Conservation (phyloP, 2,329 filamentous ascomycete genomes). For the Cadophora sp. region DNA sequence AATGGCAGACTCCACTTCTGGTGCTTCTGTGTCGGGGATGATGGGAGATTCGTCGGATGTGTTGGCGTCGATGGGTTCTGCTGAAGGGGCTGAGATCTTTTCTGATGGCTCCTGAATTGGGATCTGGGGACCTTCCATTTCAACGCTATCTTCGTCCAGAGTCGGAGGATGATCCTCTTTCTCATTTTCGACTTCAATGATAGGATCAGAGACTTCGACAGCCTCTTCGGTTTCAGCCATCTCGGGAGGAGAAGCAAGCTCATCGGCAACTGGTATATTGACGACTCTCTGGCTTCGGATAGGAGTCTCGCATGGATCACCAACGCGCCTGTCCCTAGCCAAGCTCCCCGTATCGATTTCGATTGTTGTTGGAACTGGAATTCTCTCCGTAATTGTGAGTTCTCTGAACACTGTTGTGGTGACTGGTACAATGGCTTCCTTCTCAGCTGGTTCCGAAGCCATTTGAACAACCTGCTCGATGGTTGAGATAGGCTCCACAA, state of each 20-base stretch:
- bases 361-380: conserved; percentile 15
- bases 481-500: neutral
- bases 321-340: too few species aligned
- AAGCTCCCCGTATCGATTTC: too few species aligned
- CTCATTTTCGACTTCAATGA: neutral
- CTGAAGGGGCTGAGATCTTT: neutral
- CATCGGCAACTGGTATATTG: neutral
- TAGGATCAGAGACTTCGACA: neutral
- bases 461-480: conserved; percentile 8
- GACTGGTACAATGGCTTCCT: conserved; percentile 9
- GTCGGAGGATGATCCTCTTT: neutral
- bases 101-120: neutral
- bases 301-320: neutral
- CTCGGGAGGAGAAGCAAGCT: neutral
- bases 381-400: conserved; percentile 22
- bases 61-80: neutral
- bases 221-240: neutral
- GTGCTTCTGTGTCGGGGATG: neutral
- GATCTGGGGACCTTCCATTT: neutral
- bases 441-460: neutral
- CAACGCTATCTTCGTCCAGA: neutral
- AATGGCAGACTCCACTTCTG: neutral
- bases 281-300: neutral
- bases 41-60: neutral
- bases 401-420: conserved; percentile 27